Evolutionary conservation across 148 eudicot species (phyloP).

Genomic region (Silene latifolia): DNA sequence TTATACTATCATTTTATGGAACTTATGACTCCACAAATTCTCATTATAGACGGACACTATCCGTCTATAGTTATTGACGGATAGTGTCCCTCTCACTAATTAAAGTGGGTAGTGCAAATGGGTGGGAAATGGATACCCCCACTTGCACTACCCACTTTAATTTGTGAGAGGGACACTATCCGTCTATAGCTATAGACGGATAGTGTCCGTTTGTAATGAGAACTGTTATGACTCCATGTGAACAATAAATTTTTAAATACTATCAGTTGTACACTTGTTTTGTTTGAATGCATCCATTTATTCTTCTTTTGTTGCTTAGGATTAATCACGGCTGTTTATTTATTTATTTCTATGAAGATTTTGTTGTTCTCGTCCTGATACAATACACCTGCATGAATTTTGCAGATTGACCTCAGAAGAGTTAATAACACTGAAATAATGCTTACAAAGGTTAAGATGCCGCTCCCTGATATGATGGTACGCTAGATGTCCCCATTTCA

Average conservation of each 20-base stretch:
- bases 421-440: constrained; percentile 94
- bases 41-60: no score
- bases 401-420: constrained; percentile 84
- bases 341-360: background rate
- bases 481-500: constrained; percentile 22
- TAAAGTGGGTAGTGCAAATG: no score
- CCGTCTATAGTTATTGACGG: no score
- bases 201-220: no score
- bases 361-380: background rate
- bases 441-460: constrained; percentile 99
- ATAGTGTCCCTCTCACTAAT: no score
- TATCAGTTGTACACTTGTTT: background rate
- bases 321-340: background rate
- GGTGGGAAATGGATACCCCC: no score
- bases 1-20: background rate
- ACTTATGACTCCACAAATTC: background rate
- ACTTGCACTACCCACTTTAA: no score
- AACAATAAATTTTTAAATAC: constrained; percentile 1
- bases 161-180: no score
- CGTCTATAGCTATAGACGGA: no score
- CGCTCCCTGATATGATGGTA: constrained; percentile 98
- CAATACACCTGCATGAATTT: constrained; percentile 17
- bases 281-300: constrained; percentile 3
- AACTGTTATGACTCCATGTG: background rate
- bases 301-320: constrained; percentile 7